A percentile compares a stretch with the other conserved stretches of the same genome.
Conservation (phyloP, 495 filamentous ascomycete species). For the Aspergillus heteromorphus region DNA sequence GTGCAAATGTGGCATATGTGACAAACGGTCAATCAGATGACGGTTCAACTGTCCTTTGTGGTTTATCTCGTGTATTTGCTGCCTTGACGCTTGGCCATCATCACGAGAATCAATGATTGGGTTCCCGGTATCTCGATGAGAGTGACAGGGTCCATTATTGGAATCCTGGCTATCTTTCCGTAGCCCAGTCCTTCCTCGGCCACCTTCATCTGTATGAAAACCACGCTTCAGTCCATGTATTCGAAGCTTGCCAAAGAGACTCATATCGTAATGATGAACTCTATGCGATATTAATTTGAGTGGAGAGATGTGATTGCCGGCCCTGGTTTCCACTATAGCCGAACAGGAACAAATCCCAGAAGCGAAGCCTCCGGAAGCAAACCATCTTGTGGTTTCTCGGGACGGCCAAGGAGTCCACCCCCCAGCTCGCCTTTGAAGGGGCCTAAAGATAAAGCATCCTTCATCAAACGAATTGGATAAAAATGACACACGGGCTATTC, state of each 20-base stretch:
- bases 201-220: slow-evolving; percentile 31
- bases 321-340: slow-evolving; percentile 29
- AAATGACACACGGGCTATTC: slow-evolving; percentile 22
- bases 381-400: slow-evolving; percentile 24
- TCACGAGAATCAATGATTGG: not conserved
- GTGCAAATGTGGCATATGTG: slow-evolving; percentile 66
- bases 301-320: slow-evolving; percentile 29
- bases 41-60: slow-evolving; percentile 24
- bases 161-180: slow-evolving; percentile 8
- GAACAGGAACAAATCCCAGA: slow-evolving; percentile 32
- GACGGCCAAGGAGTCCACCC: slow-evolving; percentile 15
- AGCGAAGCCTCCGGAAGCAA: slow-evolving; percentile 37
- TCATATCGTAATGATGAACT: slow-evolving; percentile 13
- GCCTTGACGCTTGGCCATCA: not conserved
- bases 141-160: slow-evolving; percentile 8
- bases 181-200: slow-evolving; percentile 5
- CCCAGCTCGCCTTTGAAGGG: slow-evolving; percentile 16
- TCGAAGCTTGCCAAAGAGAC: slow-evolving; percentile 3
- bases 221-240: slow-evolving; percentile 26
- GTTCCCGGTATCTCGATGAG: slow-evolving; percentile 1
- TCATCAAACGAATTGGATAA: slow-evolving; percentile 11
- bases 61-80: slow-evolving; percentile 8
- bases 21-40: slow-evolving; percentile 59
- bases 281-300: slow-evolving; percentile 26
- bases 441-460: slow-evolving; percentile 16